Evolutionary conservation across 2,329 filamentous ascomycete species (phyloP), one percentile per base, ranked within the genome.

Genomic region (Fusarium domesticum): DNA sequence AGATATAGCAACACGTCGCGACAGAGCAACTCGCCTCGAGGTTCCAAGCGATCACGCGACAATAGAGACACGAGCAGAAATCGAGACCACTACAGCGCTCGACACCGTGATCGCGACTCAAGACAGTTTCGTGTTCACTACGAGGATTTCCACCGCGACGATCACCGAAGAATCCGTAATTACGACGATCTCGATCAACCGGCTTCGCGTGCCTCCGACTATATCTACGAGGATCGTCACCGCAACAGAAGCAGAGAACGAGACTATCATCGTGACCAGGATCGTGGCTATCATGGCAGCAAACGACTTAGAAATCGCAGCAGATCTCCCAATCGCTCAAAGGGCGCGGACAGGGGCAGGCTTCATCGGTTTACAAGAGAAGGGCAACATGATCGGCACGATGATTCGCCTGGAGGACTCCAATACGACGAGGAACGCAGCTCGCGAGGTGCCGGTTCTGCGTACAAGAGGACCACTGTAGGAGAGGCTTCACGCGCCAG

Each of bases 1-100:
- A 73, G 68, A 60, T 59, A 69, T 56, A 70, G 65, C 59, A 64
- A 61, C 53, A 65, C 65, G 15, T 64, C 65, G 42, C 72, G 74
- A 59, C 72, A 72, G 56, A 77, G 72, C 63, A 71, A 76, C 58
- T 85, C 84, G 36, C 83, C 84, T 47, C 77, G 76, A 57, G 83
- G 80, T 47, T 78, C 78, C 59, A 91, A 91, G 69, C 79, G 87
- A 54, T 66, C 75, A 39, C 78, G 77, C 59, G 81, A 85, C 58
- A 81, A 85, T 47, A 77, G 80, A 52, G 76, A 83, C 55, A 53
- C 45, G 43, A 51, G 56, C 8, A 46, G 48, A 39, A 46, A 53
- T 19, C 28, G 79, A 51, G 76, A 52, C 19, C 67, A 73, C 48
- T 64, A 75, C 42, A 80, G 85, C 58, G 72, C 79, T 20, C 78